Evolutionary conservation across 2,329 filamentous ascomycete species (phyloP).

Genomic region (Diplocarpon rosae): DNA sequence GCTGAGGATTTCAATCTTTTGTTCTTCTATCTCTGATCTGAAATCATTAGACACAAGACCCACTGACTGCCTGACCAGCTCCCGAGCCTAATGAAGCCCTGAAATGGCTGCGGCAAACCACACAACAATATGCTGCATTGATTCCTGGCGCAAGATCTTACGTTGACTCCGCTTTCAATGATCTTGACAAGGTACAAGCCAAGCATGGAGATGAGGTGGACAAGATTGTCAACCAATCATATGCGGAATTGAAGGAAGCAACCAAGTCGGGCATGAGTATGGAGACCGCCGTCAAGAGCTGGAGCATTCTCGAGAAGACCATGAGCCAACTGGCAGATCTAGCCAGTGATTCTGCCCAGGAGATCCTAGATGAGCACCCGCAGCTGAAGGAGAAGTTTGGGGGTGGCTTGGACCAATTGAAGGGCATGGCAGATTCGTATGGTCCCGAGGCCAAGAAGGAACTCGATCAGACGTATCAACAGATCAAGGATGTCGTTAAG

Average conservation of each 20-base stretch:
- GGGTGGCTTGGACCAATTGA: conserved; percentile 55
- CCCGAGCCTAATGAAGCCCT: conserved; percentile 58
- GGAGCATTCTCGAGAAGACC: conserved; percentile 51
- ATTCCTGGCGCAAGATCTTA: conserved; percentile 60
- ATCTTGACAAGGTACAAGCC: conserved; percentile 55
- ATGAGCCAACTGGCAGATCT: conserved; percentile 48
- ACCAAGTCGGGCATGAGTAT: conserved; percentile 49
- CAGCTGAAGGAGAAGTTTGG: conserved; percentile 62
- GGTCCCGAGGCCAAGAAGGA: conserved; percentile 70
- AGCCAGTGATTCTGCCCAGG: conserved; percentile 48
- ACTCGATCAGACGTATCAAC: conserved; percentile 58
- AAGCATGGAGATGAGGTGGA: conserved; percentile 63
- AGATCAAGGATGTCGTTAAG: conserved; percentile 53
- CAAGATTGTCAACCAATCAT: conserved; percentile 54
- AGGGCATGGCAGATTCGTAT: conserved; percentile 56
- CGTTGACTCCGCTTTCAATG: conserved; percentile 58
- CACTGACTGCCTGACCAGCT: conserved; percentile 19
- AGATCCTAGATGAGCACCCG: conserved; percentile 65
- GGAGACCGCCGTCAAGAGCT: conserved; percentile 49
- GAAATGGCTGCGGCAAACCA: conserved; percentile 52
- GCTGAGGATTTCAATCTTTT: no score
- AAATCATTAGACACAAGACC: no score
- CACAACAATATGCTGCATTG: conserved; percentile 58
- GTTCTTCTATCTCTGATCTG: no score
- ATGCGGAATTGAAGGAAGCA: conserved; percentile 52